Base-by-base conservation (phyloP, 176 grass and related monocot genomes). In the Tillandsia fasciculata region DNA sequence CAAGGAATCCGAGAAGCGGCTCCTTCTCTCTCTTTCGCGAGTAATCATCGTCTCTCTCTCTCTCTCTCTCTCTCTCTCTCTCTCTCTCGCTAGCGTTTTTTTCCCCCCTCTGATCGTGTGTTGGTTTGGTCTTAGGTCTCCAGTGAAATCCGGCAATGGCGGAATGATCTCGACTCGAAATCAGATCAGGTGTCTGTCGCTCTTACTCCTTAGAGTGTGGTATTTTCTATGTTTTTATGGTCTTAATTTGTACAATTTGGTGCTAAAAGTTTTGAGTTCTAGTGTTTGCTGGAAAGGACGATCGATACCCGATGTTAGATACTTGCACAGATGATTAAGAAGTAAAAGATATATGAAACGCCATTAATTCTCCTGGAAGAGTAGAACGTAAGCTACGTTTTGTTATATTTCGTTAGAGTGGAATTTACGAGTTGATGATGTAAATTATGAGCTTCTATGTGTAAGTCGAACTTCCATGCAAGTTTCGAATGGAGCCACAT, bases 21-120 rank as follows among this genome's bases (percentile, higher is more conserved):
- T 86, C 12, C 82, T 96, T 14, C 66, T 96, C 23, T 67, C 67
- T 9, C 84, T 96, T 22, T 78, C 87, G 42, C 71, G 48, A 64
- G 91, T 90, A 81, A 66, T 52, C 18, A 7, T 42, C 33, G 33
- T 1, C 69, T 49, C 50, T 1, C n/a, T 24, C 66, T 28, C 2
- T 14, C 24, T 57, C 51, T 29, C n/a, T 18, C 10, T 17, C 3
- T 1, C 69, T 49, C 50, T 2, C n/a, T 24, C 66, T 28, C 2
- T 14, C 24, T 57, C 52, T 29, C n/a, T 18, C 10, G 12, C 4
- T 49, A 63, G 1, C 27, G 23, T 76, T 75, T 64, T 69, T 18
- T 8, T 50, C 20, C 69, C 47, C 26, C 42, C 8, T 50, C 9
- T 11, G 1, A 66, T 52, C 26, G 27, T 52, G 10, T 68, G 11